Base-by-base conservation (phyloP, 345 rosid species). In the Populus davidiana region DNA sequence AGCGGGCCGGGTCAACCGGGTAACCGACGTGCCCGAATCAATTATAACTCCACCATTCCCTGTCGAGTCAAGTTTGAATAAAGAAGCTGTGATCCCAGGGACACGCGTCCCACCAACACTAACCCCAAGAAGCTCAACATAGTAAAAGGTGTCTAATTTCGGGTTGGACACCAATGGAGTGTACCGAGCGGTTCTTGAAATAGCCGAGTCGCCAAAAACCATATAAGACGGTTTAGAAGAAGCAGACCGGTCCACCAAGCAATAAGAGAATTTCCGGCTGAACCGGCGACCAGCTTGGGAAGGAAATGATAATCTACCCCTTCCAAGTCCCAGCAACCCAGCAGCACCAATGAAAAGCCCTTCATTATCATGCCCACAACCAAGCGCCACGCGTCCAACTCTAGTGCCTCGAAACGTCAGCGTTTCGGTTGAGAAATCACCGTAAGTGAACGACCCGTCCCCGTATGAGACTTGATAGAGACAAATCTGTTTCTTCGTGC, bases 291-390 rank as follows among this genome's bases (percentile, higher is more conserved):
- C 95, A 67, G 91, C 83, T 80, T 96, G 99, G 2, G 91, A 49
- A 0, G 99, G 98, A 68, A 96, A 94, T 5, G 98, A 96, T 27
- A 96, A 72, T 36, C 74, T 86, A 10, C 99, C 99, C 23, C 95
- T 90, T 4, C 99, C 98, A 8, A 96, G 97, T 5, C 98, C 98
- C 64, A 96, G 41, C 74, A 96, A 81, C 17, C 99, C 99, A 8
- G 97, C 97, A 0, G 99, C 99, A 61, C 95, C 99, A 61, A 92
- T 89, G 70, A 96, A 96, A 17, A 96, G 84, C 29, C 99, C 99
- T 84, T 96, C 91, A 36, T 96, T 96, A 83, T 91, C 92, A 79
- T 96, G 97, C 27, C 99, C 99, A 43, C 98, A 96, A 0, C 97
- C 99, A 14, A 96, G 78, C 41, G 95, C 93, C 23, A 96, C 95